phyloP scores from a whole-genome alignment of 192 early-diverging fungal genomes.

The Allomyces arbusculus region DNA sequence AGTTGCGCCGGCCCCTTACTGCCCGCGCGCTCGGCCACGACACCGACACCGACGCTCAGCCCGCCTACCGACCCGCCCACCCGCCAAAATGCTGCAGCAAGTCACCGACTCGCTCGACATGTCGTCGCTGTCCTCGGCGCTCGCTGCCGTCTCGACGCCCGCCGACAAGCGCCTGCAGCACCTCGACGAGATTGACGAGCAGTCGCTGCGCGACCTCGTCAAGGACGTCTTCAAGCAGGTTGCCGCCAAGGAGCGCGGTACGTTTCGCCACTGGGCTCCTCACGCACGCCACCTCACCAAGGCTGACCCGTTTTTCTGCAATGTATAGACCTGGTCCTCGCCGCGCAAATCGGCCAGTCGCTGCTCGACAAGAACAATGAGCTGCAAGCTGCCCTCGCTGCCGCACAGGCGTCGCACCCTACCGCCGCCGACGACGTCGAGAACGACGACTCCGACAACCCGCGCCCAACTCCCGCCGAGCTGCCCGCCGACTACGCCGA shows the following conservation, averaged over 20 bases:
- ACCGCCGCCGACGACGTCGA: neutral
- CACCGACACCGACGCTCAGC: no score
- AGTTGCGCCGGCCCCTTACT: no score
- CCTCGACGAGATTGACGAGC: neutral
- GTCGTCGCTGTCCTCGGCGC: neutral
- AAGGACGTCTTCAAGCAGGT: neutral
- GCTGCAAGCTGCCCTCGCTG: constrained; percentile 3
- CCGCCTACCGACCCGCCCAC: no score
- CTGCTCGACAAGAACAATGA: constrained; percentile 8
- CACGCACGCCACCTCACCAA: no score
- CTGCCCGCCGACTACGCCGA: neutral
- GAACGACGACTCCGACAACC: neutral
- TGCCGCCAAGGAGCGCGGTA: neutral
- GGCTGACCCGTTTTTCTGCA: no score
- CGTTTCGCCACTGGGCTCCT: no score
- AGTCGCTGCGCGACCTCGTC: neutral
- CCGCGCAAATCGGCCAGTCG: constrained; percentile 12
- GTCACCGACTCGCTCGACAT: neutral
- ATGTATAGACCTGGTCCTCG: constrained; percentile 7
- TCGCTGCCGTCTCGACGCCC: neutral
- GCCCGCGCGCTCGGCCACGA: no score
- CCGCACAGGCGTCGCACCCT: constrained; percentile 1
- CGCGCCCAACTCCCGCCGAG: no score
- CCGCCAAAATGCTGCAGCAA: neutral
- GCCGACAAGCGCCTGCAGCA: neutral